Evolutionary conservation across 2,329 filamentous ascomycete species (phyloP).

Genomic region (Pestalotiopsis sp.): DNA sequence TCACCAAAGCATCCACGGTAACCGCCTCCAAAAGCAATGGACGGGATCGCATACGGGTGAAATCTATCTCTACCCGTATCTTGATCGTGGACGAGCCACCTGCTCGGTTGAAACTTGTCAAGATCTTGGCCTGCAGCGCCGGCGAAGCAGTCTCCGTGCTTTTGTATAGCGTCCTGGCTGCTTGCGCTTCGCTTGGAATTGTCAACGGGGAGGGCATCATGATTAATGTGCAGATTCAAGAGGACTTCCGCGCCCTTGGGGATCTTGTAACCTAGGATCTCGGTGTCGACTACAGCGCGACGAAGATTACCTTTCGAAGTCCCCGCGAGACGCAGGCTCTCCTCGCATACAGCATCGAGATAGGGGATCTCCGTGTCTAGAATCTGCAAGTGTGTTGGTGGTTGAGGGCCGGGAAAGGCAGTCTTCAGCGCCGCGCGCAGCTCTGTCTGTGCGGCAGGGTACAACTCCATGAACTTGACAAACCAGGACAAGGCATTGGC

Average conservation of each 20-base stretch:
- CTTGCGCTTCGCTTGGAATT: background rate
- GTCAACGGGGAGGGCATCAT: background rate
- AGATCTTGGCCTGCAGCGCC: background rate
- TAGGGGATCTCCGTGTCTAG: constrained; percentile 25
- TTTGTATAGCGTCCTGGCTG: background rate
- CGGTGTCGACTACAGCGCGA: constrained; percentile 15
- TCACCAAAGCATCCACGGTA: constrained; percentile 1
- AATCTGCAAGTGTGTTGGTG: constrained; percentile 27
- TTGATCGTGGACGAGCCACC: constrained; percentile 1
- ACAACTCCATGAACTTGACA: constrained; percentile 19
- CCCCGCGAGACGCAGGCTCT: constrained; percentile 20
- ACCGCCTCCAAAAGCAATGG: constrained; percentile 1
- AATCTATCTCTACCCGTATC: background rate
- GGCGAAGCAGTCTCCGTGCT: background rate
- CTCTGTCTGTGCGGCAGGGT: constrained; percentile 12
- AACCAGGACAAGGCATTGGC: constrained; percentile 20
- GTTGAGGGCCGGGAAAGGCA: constrained; percentile 12
- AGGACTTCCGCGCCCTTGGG: constrained; percentile 20
- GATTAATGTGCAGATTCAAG: background rate
- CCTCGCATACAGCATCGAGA: constrained; percentile 33
- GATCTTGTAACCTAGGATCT: constrained; percentile 20
- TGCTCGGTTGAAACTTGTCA: background rate
- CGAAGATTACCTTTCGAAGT: background rate
- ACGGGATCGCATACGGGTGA: background rate
- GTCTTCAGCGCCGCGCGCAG: constrained; percentile 13